Percentiles rank a stretch among this genome's conserved stretches.
phyloP scores from a whole-genome alignment of 331 rosid genomes.

The Phaseolus coccineus region DNA sequence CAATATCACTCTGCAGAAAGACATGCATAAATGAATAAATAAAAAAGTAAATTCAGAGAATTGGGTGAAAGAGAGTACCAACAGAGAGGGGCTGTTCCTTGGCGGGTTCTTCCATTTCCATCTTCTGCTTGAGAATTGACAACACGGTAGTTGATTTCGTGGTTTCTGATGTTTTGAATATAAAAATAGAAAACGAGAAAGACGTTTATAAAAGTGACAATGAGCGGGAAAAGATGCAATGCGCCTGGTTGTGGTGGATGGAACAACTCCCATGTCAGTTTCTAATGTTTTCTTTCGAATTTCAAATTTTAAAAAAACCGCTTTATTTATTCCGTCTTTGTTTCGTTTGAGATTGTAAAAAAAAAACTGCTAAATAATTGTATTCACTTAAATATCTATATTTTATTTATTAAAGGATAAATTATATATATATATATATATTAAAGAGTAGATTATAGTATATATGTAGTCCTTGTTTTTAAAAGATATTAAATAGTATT shows the following conservation, averaged over 20 bases:
- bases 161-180: neutral
- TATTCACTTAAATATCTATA: too few relatives aligned
- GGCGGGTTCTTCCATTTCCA: conserved; percentile 54
- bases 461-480: too few relatives aligned
- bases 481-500: too few relatives aligned
- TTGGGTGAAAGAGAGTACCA: conserved; percentile 26
- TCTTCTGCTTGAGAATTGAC: neutral
- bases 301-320: conserved; percentile 47
- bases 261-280: neutral
- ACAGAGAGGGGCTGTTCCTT: conserved; percentile 46
- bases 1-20: neutral
- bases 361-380: conserved; percentile 5
- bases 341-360: conserved; percentile 15
- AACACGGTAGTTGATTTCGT: neutral
- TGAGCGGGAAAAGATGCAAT: too few relatives aligned
- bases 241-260: neutral
- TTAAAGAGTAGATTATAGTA: too few relatives aligned
- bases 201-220: too few relatives aligned
- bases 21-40: neutral
- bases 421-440: too few relatives aligned
- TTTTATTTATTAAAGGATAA: too few relatives aligned
- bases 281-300: neutral
- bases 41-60: neutral
- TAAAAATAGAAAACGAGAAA: too few relatives aligned
- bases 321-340: neutral